phyloP scores from a whole-genome alignment of 1,284 basidiomycete species.

The Naganishia sp. region DNA sequence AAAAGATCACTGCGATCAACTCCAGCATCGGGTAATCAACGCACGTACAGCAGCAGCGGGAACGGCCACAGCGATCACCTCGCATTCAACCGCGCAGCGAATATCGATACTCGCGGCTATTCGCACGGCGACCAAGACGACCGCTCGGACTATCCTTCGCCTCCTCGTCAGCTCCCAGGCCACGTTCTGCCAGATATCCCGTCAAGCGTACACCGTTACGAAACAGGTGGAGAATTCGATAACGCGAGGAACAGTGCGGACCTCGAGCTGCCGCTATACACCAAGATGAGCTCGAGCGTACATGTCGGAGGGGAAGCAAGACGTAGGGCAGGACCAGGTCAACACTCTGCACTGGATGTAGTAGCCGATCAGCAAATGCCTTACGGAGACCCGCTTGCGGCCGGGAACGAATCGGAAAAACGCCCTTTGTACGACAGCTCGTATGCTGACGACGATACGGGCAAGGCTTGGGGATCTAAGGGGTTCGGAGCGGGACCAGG shows the following conservation, averaged over 20 bases:
- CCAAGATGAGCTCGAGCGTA: slow-evolving; percentile 23
- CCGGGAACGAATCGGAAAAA: slow-evolving; percentile 21
- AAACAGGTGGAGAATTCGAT: slow-evolving; percentile 3
- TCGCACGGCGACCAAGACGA: slow-evolving; percentile 7
- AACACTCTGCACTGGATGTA: not conserved
- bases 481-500: slow-evolving; percentile 33
- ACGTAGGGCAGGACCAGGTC: slow-evolving; percentile 8
- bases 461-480: slow-evolving; percentile 34
- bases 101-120: slow-evolving; percentile 18
- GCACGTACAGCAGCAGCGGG: slow-evolving; percentile 15
- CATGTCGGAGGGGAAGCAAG: slow-evolving; percentile 25
- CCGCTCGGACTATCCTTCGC: slow-evolving; percentile 4
- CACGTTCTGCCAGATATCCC: slow-evolving; percentile 10
- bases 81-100: slow-evolving; percentile 24
- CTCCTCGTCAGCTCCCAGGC: slow-evolving; percentile 14
- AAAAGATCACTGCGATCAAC: slow-evolving; percentile 26
- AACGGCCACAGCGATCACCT: slow-evolving; percentile 22
- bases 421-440: slow-evolving; percentile 16
- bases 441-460: slow-evolving; percentile 27
- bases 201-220: not conserved
- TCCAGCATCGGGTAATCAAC: slow-evolving; percentile 27
- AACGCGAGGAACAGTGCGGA: slow-evolving; percentile 17
- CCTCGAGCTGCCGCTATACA: slow-evolving; percentile 25
- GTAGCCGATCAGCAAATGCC: not conserved
- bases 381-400: slow-evolving; percentile 17